Base-by-base conservation (phyloP, 208 protist species). In the Dictyostelium gargantuum region DNA sequence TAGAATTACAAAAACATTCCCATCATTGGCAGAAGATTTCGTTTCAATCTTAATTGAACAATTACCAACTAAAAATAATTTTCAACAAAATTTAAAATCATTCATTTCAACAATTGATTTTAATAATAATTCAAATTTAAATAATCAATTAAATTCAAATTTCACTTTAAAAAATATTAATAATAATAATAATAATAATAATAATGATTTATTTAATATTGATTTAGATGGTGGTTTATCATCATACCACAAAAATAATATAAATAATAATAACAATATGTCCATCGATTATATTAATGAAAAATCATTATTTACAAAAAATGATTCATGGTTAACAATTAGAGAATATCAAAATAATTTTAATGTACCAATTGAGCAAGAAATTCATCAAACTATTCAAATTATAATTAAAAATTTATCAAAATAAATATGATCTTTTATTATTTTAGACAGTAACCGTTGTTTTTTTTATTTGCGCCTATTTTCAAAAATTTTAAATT, bases 21-120 rank as follows among this genome's bases (percentile, higher is more conserved):
- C 63, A 9, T 6, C 77, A 2, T 11, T 86, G 23, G 44, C 68
- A 6, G 81, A 86, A 35, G 81, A 86, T 32, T 75, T 52, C 44
- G 3, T 86, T 76, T 21, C 75, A n/a, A 86, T 86, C 21, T n/a
- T 86, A 66, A 86, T 61, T 38, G 81, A 86, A 50, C 66, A 77
- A 76, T 74, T 86, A 48, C 81, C 81, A 38, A 76, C 48, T 26
- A 86, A 86, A 77, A 21, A 77, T 38, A 48, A 75, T 38, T 77
- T 44, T 58, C 74, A 80, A 61, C 46, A 80, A 54, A 54, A 80
- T 70, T 70, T 70, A 70, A 70, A 70, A 70, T 70, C 63, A 11
- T 40, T 29, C 23, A 40, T 70, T 40, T 70, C 63, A 1, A 23
- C 63, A 40, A 70, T 42, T 42, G 32, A 70, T 70, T 70, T 70